These are phyloP conservation scores for Pythium phragmitis DNA, from an alignment of 352 stramenopile species.

Conservation along the genomic window DNA sequence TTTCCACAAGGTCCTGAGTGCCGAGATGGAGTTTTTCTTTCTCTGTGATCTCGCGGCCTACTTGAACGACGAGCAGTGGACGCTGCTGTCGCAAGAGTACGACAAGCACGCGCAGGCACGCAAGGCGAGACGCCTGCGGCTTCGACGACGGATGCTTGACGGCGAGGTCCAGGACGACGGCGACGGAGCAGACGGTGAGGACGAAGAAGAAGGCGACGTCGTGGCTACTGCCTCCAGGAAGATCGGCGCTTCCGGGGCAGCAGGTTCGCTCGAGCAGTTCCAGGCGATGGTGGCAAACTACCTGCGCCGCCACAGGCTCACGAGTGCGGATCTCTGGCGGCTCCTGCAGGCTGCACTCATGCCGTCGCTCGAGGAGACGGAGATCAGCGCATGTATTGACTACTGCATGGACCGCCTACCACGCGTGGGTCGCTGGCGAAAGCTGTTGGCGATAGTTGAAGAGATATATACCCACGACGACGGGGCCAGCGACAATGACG, in stretches of 20 bases:
- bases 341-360: constrained; percentile 46
- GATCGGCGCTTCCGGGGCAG: constrained; percentile 6
- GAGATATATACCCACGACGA: constrained; percentile 32
- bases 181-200: constrained; percentile 12
- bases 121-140: constrained; percentile 26
- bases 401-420: constrained; percentile 39
- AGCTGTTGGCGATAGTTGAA: constrained; percentile 43
- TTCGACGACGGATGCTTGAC: constrained; percentile 14
- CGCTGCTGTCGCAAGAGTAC: constrained; percentile 60
- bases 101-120: constrained; percentile 49
- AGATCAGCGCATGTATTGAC: constrained; percentile 40
- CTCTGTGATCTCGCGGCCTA: constrained; percentile 57
- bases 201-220: not conserved
- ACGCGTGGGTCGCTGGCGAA: constrained; percentile 40
- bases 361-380: constrained; percentile 45
- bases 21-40: constrained; percentile 75
- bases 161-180: constrained; percentile 13
- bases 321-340: constrained; percentile 45
- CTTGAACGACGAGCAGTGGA: constrained; percentile 64
- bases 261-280: constrained; percentile 45
- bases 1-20: constrained; percentile 51
- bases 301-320: constrained; percentile 44
- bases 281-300: constrained; percentile 67
- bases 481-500: not conserved
- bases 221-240: constrained; percentile 2